These are phyloP conservation scores for Cadophora malorum DNA, from an alignment of 2,329 filamentous ascomycete genomes.

Conservation along the genomic window DNA sequence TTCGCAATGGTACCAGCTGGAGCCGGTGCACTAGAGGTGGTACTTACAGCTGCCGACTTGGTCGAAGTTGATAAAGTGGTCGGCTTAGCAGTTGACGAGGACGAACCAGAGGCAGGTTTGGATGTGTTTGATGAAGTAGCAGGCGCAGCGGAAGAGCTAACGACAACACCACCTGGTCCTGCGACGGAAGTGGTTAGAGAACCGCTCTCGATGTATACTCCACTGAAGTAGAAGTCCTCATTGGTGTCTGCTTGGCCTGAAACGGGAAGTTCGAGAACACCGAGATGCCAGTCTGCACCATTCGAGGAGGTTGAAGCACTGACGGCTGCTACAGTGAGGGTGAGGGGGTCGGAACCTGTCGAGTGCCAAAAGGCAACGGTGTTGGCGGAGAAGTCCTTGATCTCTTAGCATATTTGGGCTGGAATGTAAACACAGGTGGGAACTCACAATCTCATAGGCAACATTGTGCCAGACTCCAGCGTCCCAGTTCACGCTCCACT, in stretches of 20 bases:
- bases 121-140: conserved; percentile 13
- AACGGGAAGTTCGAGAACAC: conserved; percentile 69
- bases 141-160: conserved; percentile 19
- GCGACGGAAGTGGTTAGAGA: conserved; percentile 50
- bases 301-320: conserved; percentile 67
- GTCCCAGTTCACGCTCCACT: conserved; percentile 68
- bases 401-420: conserved; percentile 2
- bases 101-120: conserved; percentile 10
- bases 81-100: conserved; percentile 1
- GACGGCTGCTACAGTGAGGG: conserved; percentile 65
- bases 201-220: conserved; percentile 72
- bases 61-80: conserved; percentile 62
- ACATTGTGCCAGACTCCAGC: conserved; percentile 76
- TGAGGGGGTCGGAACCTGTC: conserved; percentile 63
- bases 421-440: neutral
- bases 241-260: conserved; percentile 57
- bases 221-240: conserved; percentile 76
- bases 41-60: neutral
- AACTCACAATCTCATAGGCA: conserved; percentile 68
- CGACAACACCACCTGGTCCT: conserved; percentile 42
- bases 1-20: conserved; percentile 29
- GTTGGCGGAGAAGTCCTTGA: conserved; percentile 62
- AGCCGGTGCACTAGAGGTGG: conserved; percentile 19
- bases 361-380: conserved; percentile 75
- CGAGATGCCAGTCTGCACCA: conserved; percentile 75